Base-by-base conservation (phyloP, 805 yeast species). In the Suhomyces sp. region DNA sequence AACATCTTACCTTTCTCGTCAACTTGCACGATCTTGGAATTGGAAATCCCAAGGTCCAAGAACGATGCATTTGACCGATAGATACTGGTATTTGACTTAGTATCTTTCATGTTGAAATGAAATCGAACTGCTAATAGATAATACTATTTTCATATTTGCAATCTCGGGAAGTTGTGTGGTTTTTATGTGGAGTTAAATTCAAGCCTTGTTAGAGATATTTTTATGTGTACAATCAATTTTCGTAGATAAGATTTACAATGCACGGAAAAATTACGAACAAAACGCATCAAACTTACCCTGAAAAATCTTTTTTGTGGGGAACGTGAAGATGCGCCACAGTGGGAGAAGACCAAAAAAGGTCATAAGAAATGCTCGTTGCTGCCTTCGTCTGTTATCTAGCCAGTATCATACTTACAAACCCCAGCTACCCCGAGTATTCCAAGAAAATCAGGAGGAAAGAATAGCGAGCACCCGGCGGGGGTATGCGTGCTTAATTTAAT, bases 1-100 rank as follows among this genome's bases (percentile, higher is more conserved):
- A 63, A 46, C 10, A 53, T 38, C 51, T 55, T 61, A 13, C 60
- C 60, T 29, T 58, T 53, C 33, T 64, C 68, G 35, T 67, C 70
- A 22, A 60, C 58, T 19, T 54, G 58, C 23, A 66, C 60, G n/a
- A 67, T 57, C 47, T 63, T 54, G 19, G 71, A 64, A 49, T 69
- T 65, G 26, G 71, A 52, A 44, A 70, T 66, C 6, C 70, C 57
- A 38, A 69, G 54, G 41, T 65, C 65, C 17, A 67, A 57, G 48
- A 62, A 66, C 13, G 67, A 54, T 7, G 66, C 52, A 41, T 63
- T 60, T 23, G 64, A 52, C 46, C 73, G 60, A 50, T 61, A 59
- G n/a, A 69, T 67, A 31, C 58, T 50, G 9, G 67, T 66, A 23
- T 60, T 55, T n/a, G 67, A 58, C 46, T 48, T 51, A 9, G 41